These are phyloP conservation scores for Malus hybrid DNA, from an alignment of 331 rosid species.

Conservation along the genomic window DNA sequence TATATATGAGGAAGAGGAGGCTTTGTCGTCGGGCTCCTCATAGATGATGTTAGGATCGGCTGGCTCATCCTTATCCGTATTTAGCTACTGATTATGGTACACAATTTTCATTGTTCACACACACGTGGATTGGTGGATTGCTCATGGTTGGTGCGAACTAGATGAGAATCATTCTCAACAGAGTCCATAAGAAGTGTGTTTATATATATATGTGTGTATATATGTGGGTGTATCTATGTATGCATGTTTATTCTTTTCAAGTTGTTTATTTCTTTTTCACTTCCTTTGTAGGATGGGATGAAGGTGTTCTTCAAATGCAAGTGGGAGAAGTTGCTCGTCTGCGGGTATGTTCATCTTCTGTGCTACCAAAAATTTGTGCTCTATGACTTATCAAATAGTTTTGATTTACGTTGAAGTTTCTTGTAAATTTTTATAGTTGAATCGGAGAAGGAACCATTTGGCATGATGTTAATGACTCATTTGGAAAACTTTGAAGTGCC, in stretches of 20 bases:
- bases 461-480: neutral
- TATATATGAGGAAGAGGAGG: too few relatives aligned
- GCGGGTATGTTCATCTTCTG: constrained; percentile 41
- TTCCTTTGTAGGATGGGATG: constrained; percentile 78
- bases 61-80: too few relatives aligned
- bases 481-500: neutral
- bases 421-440: neutral
- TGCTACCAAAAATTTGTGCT: neutral
- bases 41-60: too few relatives aligned
- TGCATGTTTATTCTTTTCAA: neutral
- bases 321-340: constrained; percentile 91
- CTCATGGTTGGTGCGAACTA: too few relatives aligned
- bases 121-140: too few relatives aligned
- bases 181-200: too few relatives aligned
- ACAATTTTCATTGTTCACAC: too few relatives aligned
- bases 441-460: neutral
- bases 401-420: neutral
- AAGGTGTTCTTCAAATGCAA: constrained; percentile 87
- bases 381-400: neutral
- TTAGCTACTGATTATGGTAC: too few relatives aligned
- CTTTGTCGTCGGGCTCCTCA: too few relatives aligned
- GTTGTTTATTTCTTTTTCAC: neutral
- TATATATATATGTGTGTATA: neutral
- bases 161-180: too few relatives aligned
- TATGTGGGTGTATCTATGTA: neutral